Percentiles rank a stretch among this genome's conserved stretches.
These are phyloP conservation scores for Dalbergia cultrata DNA, from an alignment of 306 rosid species.

Conservation along the genomic window DNA sequence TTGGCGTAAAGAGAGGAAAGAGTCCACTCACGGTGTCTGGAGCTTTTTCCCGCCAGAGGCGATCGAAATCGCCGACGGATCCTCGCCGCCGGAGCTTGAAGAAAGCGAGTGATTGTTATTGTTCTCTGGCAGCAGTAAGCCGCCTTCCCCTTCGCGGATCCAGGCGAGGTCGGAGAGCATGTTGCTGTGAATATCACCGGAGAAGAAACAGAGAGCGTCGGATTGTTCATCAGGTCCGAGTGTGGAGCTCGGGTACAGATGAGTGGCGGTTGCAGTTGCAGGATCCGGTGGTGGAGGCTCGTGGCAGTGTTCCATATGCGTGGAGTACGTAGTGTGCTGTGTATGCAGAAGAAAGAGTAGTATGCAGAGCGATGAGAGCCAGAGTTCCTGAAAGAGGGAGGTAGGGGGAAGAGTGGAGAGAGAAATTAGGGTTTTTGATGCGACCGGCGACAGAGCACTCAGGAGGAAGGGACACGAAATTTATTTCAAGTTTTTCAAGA, in stretches of 20 bases:
- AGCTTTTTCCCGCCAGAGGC: conserved; percentile 72
- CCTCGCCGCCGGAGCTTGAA: conserved; percentile 93
- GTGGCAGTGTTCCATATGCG: not conserved
- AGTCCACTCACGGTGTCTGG: conserved; percentile 80
- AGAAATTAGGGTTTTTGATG: not conserved
- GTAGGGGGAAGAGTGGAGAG: not conserved
- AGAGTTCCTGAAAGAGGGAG: not conserved
- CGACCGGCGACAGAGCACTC: not conserved
- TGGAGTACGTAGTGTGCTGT: not conserved
- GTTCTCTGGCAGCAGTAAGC: conserved; percentile 44
- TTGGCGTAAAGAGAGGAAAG: not conserved
- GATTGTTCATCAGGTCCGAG: conserved; percentile 48
- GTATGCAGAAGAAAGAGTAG: not conserved
- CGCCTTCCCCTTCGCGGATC: conserved; percentile 41
- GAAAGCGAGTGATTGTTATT: conserved; percentile 79
- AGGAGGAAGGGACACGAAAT: not conserved
- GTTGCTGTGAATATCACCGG: conserved; percentile 52
- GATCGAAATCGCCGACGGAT: conserved; percentile 72
- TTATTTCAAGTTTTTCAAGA: not conserved
- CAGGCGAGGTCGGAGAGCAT: conserved; percentile 70
- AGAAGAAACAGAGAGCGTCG: conserved; percentile 49
- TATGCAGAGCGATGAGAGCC: not conserved
- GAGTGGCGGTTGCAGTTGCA: not conserved
- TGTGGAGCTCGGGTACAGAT: conserved; percentile 64
- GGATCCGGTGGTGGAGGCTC: conserved; percentile 51